Evolutionary conservation across 495 filamentous ascomycete species (phyloP), one percentile per base, ranked within the genome.

Genomic region (Cladorrhinum samala): DNA sequence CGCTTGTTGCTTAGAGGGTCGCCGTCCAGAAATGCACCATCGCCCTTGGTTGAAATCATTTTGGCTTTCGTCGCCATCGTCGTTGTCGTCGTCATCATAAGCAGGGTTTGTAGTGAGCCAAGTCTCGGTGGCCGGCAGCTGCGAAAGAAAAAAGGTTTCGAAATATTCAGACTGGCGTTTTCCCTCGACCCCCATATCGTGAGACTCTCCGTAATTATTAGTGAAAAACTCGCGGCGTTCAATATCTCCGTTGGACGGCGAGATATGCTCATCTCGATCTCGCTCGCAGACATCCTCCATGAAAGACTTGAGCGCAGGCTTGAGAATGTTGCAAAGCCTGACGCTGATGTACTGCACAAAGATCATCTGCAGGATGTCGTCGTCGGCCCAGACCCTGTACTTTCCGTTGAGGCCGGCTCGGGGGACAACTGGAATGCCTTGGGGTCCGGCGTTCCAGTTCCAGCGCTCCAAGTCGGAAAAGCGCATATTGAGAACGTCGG

Each of bases 401-500:
- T 84, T 84, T 0, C 84, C 83, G 57, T 85, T 88, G 40, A 88
- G 64, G 30, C 86, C 81, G 5, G 76, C 77, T 14, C 83, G 77
- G 63, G 81, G 79, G 53, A 83, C 76, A 0, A 88, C 62, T 0
- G 74, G 74, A n/a, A 88, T 69, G 2, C 75, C 81, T 2, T 66
- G 59, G 2, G 56, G 41, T 1, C 64, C 68, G 2, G 67, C 59
- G 9, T 75, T 73, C 84, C 83, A 88, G 11, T 66, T 61, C 85
- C 85, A 88, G 30, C 67, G 73, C 11, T 80, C 72, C 14, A 87
- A 57, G 19, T 77, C 74, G 0, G 78, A 74, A 52, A 83, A 77
- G 17, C 82, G 72, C 80, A 87, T 84, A 62, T 86, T 87, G 41
- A 88, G 64, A 8, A 87, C 83, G 53, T 87, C 83, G 13, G 74